These are phyloP conservation scores for Thalassiosira exigua DNA, from an alignment of 352 stramenopile genomes.

Conservation along the genomic window DNA sequence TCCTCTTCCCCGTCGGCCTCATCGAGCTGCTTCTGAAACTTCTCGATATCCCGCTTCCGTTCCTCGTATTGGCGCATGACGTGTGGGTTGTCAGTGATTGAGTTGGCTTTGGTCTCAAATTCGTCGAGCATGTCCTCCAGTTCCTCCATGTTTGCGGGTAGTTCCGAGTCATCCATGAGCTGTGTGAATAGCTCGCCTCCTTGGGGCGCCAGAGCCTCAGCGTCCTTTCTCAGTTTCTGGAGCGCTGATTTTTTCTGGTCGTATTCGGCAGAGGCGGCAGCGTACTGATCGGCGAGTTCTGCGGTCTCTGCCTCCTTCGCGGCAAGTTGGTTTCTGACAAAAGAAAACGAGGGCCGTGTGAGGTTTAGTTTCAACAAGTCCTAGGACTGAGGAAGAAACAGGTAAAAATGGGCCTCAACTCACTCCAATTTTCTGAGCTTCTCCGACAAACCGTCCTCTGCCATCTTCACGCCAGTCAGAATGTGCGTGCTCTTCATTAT, in stretches of 20 bases:
- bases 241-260: conserved; percentile 38
- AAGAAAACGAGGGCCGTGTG: conserved; percentile 1
- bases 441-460: conserved; percentile 46
- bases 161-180: conserved; percentile 52
- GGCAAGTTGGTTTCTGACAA: conserved; percentile 31
- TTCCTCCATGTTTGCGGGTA: conserved; percentile 54
- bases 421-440: conserved; percentile 40
- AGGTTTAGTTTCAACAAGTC: no score
- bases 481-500: conserved; percentile 42
- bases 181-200: conserved; percentile 69
- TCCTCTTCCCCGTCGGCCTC: conserved; percentile 60
- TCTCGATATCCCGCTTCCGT: conserved; percentile 68
- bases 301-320: conserved; percentile 43
- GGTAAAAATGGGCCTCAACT: conserved; percentile 21
- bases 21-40: conserved; percentile 67
- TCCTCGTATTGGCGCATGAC: conserved; percentile 76
- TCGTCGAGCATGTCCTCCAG: conserved; percentile 67
- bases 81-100: conserved; percentile 74
- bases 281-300: conserved; percentile 23
- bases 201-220: conserved; percentile 60
- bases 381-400: conserved; percentile 13
- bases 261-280: conserved; percentile 32
- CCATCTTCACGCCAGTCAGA: conserved; percentile 50
- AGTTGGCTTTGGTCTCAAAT: conserved; percentile 59
- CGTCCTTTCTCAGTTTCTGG: conserved; percentile 50